A percentile compares a stretch with the other conserved stretches of the same genome.
phyloP scores from a whole-genome alignment of 768 basidiomycete genomes.

The Kwoniella sp. region DNA sequence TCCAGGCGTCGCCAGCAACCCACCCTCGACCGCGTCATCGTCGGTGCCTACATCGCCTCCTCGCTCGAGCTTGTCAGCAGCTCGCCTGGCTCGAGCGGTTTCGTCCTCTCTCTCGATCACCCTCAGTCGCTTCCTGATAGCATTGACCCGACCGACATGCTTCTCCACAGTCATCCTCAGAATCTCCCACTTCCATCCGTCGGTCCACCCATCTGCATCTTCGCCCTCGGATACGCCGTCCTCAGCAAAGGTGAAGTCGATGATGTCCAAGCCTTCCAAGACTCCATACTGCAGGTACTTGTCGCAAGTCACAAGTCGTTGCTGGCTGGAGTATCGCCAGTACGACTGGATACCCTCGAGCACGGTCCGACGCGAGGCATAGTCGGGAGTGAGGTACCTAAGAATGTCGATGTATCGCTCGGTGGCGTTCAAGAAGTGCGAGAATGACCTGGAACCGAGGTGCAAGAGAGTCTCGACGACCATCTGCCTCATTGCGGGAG shows the following conservation, averaged over 20 bases:
- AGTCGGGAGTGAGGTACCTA: conserved; percentile 59
- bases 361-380: conserved; percentile 55
- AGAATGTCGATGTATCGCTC: conserved; percentile 71
- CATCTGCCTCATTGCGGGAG: conserved; percentile 67
- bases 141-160: conserved; percentile 78
- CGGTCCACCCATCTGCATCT: conserved; percentile 50
- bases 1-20: conserved; percentile 8
- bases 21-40: conserved; percentile 38
- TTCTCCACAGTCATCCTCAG: conserved; percentile 80
- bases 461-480: conserved; percentile 81
- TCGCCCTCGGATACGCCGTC: conserved; percentile 50
- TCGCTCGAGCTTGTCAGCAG: conserved; percentile 55
- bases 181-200: conserved; percentile 72
- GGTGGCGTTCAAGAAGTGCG: conserved; percentile 93
- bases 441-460: conserved; percentile 92
- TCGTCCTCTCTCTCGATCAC: conserved; percentile 82
- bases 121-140: conserved; percentile 68
- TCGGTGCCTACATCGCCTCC: conserved; percentile 60
- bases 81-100: conserved; percentile 64
- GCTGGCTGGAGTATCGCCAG: conserved; percentile 80
- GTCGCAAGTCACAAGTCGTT: conserved; percentile 88
- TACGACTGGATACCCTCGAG: conserved; percentile 67
- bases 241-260: conserved; percentile 68
- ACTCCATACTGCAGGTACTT: conserved; percentile 99
- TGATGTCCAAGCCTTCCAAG: conserved; percentile 86